A percentile compares a stretch with the other conserved stretches of the same genome.
These are phyloP conservation scores for Paecilomyces variotii DNA, from an alignment of 2,329 filamentous ascomycete genomes.

Conservation along the genomic window DNA sequence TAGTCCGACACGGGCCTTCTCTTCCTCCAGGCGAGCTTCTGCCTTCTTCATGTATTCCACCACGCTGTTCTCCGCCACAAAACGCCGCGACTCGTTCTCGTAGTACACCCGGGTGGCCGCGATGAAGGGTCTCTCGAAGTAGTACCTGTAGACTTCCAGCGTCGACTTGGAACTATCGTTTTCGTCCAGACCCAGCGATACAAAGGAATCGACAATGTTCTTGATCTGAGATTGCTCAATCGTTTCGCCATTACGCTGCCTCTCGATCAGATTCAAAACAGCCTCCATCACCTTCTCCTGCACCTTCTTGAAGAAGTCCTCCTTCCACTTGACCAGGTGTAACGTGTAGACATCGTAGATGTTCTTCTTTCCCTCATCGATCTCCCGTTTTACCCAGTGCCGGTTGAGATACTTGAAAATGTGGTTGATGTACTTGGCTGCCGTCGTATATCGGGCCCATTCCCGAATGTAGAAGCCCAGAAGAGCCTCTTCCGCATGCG, in stretches of 20 bases:
- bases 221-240: constrained; percentile 97
- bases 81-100: constrained; percentile 82
- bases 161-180: constrained; percentile 88
- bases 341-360: constrained; percentile 97
- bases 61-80: constrained; percentile 92
- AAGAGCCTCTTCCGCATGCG: constrained; percentile 81
- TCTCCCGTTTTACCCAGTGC: constrained; percentile 98
- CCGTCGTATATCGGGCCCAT: constrained; percentile 91
- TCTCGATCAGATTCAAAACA: constrained; percentile 90
- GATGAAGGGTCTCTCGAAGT: constrained; percentile 91
- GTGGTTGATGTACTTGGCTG: constrained; percentile 96
- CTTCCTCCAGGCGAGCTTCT: constrained; percentile 77
- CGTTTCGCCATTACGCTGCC: constrained; percentile 93
- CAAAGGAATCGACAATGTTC: constrained; percentile 91
- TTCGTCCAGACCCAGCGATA: constrained; percentile 90
- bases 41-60: constrained; percentile 99
- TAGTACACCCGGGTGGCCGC: constrained; percentile 80
- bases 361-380: constrained; percentile 97
- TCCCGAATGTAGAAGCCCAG: constrained; percentile 91
- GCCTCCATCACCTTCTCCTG: constrained; percentile 88
- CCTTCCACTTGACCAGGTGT: constrained; percentile 90
- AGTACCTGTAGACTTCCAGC: constrained; percentile 84
- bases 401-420: constrained; percentile 93
- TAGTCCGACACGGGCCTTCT: constrained; percentile 85
- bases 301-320: constrained; percentile 78